Base-by-base conservation (phyloP, 1,284 basidiomycete species). In the Filobasidium uniguttulatum region DNA sequence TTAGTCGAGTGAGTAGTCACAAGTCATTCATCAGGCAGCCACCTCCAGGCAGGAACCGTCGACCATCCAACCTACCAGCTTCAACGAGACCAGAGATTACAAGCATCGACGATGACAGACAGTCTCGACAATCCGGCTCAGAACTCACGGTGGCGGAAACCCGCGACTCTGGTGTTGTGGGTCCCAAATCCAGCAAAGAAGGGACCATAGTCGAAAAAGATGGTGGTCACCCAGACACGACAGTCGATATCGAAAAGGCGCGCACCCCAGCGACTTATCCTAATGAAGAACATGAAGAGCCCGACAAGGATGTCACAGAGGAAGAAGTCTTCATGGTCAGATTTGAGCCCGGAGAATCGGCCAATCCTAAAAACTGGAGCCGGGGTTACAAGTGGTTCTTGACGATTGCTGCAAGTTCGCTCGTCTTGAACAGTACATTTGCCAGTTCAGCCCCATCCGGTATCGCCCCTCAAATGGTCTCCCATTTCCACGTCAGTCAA, bases 391-490 rank as follows among this genome's bases (percentile, higher is more conserved):
- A 79, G 56, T 82, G 81, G 79, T 80, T 76, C 57, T 65, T 85
- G 22, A 85, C 83, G 2, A 57, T 69, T 26, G 58, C 79, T 3
- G 75, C 72, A 2, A 78, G 80, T 41, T 40, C 81, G 0, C 73
- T 85, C 37, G 77, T 84, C 15, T 69, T 85, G 53, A 82, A 82
- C 62, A 80, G 80, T 14, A 73, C 71, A 15, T 73, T 71, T 48
- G 64, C 69, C 1, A 70, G 68, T 4, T 65, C 63, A 2, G 60
- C 66, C 0, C 69, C 69, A 44, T 35, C 48, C 26, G 50, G 53
- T 31, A 36, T 55, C 20, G 46, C 52, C 2, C 33, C 28, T 12
- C 22, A 55, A 9, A 44, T 55, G 35, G 40, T 35, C 37, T 35
- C 20, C 1, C 57, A 79, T 17, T 85, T 82, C 53, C 62, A 69